Conservation (phyloP, 2,329 filamentous ascomycete species). For the Curvularia hawaiiensis region DNA sequence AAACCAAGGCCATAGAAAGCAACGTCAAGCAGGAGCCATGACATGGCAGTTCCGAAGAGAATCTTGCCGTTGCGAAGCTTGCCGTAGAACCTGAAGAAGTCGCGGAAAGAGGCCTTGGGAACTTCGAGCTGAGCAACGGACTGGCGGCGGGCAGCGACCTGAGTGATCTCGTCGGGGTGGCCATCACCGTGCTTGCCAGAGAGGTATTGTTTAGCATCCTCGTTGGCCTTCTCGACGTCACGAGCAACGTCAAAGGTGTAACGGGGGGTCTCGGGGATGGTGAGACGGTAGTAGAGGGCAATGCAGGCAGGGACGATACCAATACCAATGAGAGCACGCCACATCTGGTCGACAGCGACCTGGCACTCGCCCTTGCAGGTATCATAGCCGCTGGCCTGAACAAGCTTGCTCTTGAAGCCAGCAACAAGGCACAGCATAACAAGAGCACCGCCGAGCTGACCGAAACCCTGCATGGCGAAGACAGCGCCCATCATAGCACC, state of each 20-base stretch:
- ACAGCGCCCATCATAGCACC: slow-evolving; percentile 52
- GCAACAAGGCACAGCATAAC: slow-evolving; percentile 42
- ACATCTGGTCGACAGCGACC: slow-evolving; percentile 49
- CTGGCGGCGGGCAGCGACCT: slow-evolving; percentile 62
- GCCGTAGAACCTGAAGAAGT: slow-evolving; percentile 74
- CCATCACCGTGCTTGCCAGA: slow-evolving; percentile 65
- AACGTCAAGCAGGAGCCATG: slow-evolving; percentile 70
- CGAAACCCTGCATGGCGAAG: slow-evolving; percentile 52
- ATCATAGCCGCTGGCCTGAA: slow-evolving; percentile 24
- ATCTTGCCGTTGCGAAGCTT: slow-evolving; percentile 74
- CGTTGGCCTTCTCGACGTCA: slow-evolving; percentile 59
- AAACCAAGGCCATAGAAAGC: slow-evolving; percentile 65
- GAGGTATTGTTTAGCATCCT: slow-evolving; percentile 77
- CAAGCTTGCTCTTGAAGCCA: slow-evolving; percentile 40
- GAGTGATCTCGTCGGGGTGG: slow-evolving; percentile 68
- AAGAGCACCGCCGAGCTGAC: slow-evolving; percentile 47
- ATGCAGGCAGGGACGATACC: slow-evolving; percentile 50
- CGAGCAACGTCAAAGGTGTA: slow-evolving; percentile 52
- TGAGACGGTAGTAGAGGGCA: slow-evolving; percentile 50
- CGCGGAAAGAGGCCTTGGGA: slow-evolving; percentile 72
- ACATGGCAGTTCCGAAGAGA: slow-evolving; percentile 78
- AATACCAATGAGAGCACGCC: slow-evolving; percentile 50
- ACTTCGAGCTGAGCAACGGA: slow-evolving; percentile 62
- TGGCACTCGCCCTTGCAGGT: slow-evolving; percentile 38
- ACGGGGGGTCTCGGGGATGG: slow-evolving; percentile 50